A percentile compares a stretch with the other conserved stretches of the same genome.
phyloP scores from a whole-genome alignment of 495 filamentous ascomycete genomes.

The Penicillium herquei region DNA sequence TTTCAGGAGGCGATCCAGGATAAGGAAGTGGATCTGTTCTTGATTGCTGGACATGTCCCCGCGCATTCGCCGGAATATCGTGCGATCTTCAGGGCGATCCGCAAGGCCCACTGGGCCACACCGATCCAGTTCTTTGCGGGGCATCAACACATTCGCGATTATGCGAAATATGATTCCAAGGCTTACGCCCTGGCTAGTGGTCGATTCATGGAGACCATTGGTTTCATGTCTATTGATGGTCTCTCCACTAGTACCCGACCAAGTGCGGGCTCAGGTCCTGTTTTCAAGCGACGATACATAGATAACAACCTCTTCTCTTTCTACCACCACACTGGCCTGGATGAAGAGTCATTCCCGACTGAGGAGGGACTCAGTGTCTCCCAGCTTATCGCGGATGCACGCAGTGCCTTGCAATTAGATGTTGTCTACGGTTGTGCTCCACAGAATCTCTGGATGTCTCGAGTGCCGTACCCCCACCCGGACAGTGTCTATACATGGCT shows the following conservation, averaged over 20 bases:
- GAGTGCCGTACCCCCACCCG: slow-evolving; percentile 65
- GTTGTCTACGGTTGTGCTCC: slow-evolving; percentile 79
- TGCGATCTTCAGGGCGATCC: slow-evolving; percentile 73
- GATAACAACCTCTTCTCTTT: slow-evolving; percentile 92
- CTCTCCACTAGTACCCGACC: slow-evolving; percentile 44
- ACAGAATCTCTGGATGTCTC: slow-evolving; percentile 73
- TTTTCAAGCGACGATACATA: slow-evolving; percentile 80
- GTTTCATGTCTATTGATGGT: slow-evolving; percentile 86
- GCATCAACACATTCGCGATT: slow-evolving; percentile 88
- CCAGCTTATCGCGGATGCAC: slow-evolving; percentile 63
- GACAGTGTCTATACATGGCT: slow-evolving; percentile 81
- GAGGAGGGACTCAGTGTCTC: slow-evolving; percentile 73
- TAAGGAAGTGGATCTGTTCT: slow-evolving; percentile 77
- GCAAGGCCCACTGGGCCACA: slow-evolving; percentile 69
- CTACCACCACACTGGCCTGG: slow-evolving; percentile 74
- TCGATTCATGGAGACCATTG: slow-evolving; percentile 98
- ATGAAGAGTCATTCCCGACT: slow-evolving; percentile 72
- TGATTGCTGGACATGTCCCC: slow-evolving; percentile 85
- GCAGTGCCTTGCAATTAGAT: slow-evolving; percentile 71
- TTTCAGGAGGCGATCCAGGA: slow-evolving; percentile 84
- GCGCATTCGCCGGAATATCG: slow-evolving; percentile 76
- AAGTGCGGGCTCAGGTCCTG: slow-evolving; percentile 39
- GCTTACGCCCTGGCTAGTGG: slow-evolving; percentile 84
- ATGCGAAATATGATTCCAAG: slow-evolving; percentile 73
- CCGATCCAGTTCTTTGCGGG: slow-evolving; percentile 95